Conservation (phyloP, 2,329 filamentous ascomycete genomes). For the Colletotrichum theobromicola region DNA sequence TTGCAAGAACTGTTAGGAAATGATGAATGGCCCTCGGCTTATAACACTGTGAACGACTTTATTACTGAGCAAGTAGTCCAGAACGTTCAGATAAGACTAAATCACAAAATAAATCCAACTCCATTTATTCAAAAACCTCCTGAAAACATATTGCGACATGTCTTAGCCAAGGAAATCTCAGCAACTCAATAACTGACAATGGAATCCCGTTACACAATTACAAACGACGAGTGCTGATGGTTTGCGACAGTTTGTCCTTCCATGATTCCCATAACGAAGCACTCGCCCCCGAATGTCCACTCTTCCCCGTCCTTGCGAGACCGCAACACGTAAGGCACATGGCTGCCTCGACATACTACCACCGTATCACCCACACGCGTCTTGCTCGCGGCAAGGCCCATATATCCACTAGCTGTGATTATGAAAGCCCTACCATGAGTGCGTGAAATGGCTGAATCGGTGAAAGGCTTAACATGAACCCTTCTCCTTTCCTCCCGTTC, state of each 20-base stretch:
- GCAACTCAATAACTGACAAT: background rate
- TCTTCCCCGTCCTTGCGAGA: background rate
- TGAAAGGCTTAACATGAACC: background rate
- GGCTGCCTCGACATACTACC: background rate
- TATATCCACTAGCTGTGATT: background rate
- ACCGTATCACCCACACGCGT: background rate
- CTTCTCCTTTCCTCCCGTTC: background rate
- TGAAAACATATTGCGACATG: background rate
- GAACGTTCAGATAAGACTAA: background rate
- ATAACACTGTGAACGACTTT: background rate
- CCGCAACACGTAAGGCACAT: background rate
- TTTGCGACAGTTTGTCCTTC: background rate
- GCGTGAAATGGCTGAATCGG: background rate
- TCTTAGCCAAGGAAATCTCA: background rate
- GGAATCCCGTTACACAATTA: background rate
- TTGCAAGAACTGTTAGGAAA: background rate
- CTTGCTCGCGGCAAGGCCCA: background rate
- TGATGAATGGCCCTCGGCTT: background rate
- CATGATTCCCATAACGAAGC: background rate
- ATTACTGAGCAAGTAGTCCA: background rate
- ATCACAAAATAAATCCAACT: background rate
- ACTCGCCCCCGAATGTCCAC: background rate
- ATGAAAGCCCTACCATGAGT: background rate
- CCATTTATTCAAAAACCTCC: background rate
- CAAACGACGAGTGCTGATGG: background rate